Evolutionary conservation across 2,329 filamentous ascomycete species (phyloP).

Genomic region (Diaporthe vaccinii): DNA sequence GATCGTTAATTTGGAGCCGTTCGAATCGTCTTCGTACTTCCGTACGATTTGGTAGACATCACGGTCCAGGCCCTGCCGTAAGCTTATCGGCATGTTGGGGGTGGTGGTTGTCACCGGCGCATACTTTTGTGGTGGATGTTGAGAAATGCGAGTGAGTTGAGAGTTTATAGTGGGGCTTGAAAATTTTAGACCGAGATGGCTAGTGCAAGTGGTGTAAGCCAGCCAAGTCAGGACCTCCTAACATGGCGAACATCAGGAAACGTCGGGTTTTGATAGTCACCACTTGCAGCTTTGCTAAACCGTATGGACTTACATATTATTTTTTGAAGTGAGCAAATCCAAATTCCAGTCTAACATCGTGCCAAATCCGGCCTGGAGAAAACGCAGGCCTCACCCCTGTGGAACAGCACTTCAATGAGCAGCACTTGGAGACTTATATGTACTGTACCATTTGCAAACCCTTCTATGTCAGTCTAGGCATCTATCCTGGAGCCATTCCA

Average conservation of each 20-base stretch:
- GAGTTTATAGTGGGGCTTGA: conserved; percentile 32
- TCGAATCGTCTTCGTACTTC: conserved; percentile 75
- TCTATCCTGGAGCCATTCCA: conserved; percentile 29
- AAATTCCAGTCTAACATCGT: not conserved
- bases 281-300: not conserved
- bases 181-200: conserved; percentile 27
- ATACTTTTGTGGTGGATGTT: not conserved
- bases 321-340: not conserved
- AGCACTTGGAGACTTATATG: not conserved
- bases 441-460: conserved; percentile 27
- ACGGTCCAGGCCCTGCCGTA: conserved; percentile 72
- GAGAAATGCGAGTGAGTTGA: conserved; percentile 2
- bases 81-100: conserved; percentile 48
- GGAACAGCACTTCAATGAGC: not conserved
- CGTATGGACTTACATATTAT: not conserved
- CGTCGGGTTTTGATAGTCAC: not conserved
- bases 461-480: conserved; percentile 38
- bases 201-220: conserved; percentile 15
- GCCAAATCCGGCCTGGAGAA: too few species aligned
- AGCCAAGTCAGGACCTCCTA: not conserved
- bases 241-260: not conserved
- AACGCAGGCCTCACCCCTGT: not conserved
- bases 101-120: not conserved
- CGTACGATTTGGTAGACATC: conserved; percentile 85
- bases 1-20: conserved; percentile 62